A percentile compares a stretch with the other conserved stretches of the same genome.
phyloP scores from a whole-genome alignment of 805 yeast genomes.

The Suhomyces canberraensis region DNA sequence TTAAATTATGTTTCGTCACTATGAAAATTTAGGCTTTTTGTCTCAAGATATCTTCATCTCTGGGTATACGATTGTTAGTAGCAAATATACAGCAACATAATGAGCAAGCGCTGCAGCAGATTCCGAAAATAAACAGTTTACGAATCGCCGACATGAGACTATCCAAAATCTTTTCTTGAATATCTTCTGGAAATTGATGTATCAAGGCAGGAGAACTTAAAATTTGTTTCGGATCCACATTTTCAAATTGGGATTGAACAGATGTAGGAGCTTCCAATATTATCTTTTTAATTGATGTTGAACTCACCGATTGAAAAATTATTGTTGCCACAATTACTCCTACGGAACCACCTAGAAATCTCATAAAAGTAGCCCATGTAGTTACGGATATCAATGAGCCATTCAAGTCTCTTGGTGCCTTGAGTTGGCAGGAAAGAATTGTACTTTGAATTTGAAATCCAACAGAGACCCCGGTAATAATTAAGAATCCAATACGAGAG shows the following conservation, averaged over 20 bases:
- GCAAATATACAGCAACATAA: conserved; percentile 9
- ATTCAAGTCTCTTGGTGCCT: conserved; percentile 12
- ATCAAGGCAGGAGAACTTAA: conserved; percentile 10
- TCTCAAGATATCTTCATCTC: conserved; percentile 6
- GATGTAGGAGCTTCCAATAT: conserved; percentile 5
- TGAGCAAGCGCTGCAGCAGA: conserved; percentile 8
- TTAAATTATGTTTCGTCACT: too few species aligned
- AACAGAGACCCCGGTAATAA: conserved; percentile 14
- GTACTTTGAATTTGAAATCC: conserved; percentile 15
- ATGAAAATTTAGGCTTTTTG: too few species aligned
- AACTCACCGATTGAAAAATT: conserved; percentile 8
- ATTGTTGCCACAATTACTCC: conserved; percentile 9
- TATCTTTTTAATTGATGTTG: conserved; percentile 1
- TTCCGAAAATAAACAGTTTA: conserved; percentile 7
- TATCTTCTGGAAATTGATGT: conserved; percentile 6
- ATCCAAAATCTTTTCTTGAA: conserved; percentile 4
- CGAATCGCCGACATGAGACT: conserved; percentile 10
- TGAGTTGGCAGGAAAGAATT: conserved; percentile 13
- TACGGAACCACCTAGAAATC: conserved; percentile 13
- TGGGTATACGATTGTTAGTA: conserved; percentile 13
- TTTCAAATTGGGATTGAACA: conserved; percentile 4
- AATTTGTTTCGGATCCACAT: conserved; percentile 3
- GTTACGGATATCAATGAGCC: conserved; percentile 13
- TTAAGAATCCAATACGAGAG: conserved; percentile 11
- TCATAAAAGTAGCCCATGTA: conserved; percentile 11